phyloP scores from a whole-genome alignment of 2,329 filamentous ascomycete species.

The Venturia oleaginea region DNA sequence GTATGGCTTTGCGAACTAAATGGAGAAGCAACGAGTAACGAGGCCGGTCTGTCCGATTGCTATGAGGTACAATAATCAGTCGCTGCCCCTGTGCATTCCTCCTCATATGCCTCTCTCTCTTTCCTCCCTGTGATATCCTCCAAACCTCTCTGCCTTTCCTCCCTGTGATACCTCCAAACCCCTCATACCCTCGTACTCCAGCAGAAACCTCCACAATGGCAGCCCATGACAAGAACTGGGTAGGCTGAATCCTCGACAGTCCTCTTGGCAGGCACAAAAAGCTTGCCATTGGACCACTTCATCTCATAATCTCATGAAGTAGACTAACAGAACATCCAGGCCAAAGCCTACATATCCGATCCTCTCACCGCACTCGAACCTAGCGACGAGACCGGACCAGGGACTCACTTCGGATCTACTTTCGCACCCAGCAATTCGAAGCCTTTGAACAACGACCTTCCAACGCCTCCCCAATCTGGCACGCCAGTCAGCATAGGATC shows the following conservation, averaged over 20 bases:
- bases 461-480: constrained; percentile 8
- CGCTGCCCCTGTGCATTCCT: background rate
- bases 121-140: too few species aligned
- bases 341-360: constrained; percentile 57
- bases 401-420: constrained; percentile 45
- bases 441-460: constrained; percentile 19
- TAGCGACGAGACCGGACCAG: constrained; percentile 57
- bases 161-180: too few species aligned
- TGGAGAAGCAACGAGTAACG: background rate
- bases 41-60: background rate
- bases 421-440: constrained; percentile 26
- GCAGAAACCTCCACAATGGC: constrained; percentile 2
- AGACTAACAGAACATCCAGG: constrained; percentile 35
- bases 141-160: background rate
- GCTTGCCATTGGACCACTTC: background rate
- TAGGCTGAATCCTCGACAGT: background rate
- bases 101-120: background rate
- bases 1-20: background rate
- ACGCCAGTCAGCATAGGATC: constrained; percentile 19
- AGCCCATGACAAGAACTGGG: constrained; percentile 12
- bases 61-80: background rate
- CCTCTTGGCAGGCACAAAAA: constrained; percentile 1
- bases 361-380: constrained; percentile 61
- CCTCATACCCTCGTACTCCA: background rate
- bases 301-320: background rate